phyloP scores from a whole-genome alignment of 2,329 filamentous ascomycete species.

The Diaporthe amygdali region DNA sequence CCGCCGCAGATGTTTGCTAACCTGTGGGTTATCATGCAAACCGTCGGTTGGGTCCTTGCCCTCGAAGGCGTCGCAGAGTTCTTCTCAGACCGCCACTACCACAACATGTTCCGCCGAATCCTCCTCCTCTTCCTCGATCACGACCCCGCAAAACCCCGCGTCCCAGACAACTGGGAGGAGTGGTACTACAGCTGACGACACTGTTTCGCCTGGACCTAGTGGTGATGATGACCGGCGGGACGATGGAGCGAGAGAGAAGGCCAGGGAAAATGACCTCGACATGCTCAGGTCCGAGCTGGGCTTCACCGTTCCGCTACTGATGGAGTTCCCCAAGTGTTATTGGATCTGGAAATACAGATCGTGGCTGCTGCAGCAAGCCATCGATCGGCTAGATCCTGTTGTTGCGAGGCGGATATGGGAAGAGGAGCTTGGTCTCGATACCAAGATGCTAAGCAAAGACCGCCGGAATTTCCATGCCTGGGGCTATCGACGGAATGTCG shows the following conservation, averaged over 20 bases:
- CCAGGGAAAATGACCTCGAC: conserved; percentile 42
- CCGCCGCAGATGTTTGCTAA: conserved; percentile 72
- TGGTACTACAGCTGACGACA: conserved; percentile 59
- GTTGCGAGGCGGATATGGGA: conserved; percentile 75
- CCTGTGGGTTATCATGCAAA: conserved; percentile 62
- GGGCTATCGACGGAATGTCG: conserved; percentile 84
- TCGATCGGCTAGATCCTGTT: conserved; percentile 61
- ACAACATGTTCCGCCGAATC: conserved; percentile 69
- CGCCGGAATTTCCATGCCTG: conserved; percentile 96
- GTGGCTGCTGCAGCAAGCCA: conserved; percentile 81
- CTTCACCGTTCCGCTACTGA: conserved; percentile 84
- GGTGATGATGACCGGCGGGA: conserved; percentile 17
- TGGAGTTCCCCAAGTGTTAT: conserved; percentile 94
- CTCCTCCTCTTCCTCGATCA: conserved; percentile 56
- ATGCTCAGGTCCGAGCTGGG: conserved; percentile 75
- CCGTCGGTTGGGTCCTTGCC: conserved; percentile 54
- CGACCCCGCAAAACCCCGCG: conserved; percentile 52
- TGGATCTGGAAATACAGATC: conserved; percentile 98
- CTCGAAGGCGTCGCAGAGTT: conserved; percentile 61
- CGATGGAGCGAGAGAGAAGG: conserved; percentile 16
- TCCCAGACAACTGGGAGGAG: conserved; percentile 56
- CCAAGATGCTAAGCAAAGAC: conserved; percentile 88
- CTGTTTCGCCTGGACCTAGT: conserved; percentile 28
- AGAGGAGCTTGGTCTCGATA: conserved; percentile 80
- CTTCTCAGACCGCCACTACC: conserved; percentile 59